Evolutionary conservation across 805 yeast species (phyloP), one percentile per base, ranked within the genome.

Genomic region (Candida peoriensis): DNA sequence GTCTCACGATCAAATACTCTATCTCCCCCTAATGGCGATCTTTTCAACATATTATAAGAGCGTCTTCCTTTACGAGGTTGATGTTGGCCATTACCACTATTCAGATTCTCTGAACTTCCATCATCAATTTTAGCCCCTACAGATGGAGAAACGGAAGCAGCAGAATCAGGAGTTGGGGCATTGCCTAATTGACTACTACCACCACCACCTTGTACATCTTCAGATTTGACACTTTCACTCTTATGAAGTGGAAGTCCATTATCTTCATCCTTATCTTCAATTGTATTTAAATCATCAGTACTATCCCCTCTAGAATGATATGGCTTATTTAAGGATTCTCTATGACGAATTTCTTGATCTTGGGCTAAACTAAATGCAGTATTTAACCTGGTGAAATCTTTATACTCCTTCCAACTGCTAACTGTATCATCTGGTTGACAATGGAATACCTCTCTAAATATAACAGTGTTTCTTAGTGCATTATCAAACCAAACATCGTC

Each of bases 351-450:
- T 31, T 54, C 60, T 27, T 47, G 53, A 18, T 57, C 58, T 36
- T 58, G 61, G 4, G 56, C 57, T 29, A 50, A 26, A 9, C 41
- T 37, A 52, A 86, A 86, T 0, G 82, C 87, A 14, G 70, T 64
- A 32, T 67, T 68, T 46, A 82, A 58, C 40, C 72, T 76, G 39
- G 77, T 70, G 54, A 68, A 82, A 19, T 72, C 77, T 55, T 85
- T 89, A 57, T 87, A 93, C 37, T 87, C 95, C 37, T 73, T 73
- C 99, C 99, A 93, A 0, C 88, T 73, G 17, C 69, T 69, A n/a
- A 90, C 97, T 6, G 76, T 68, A 55, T 90, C 87, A 58, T 93
- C 98, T 0, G 99, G 99, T 54, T 94, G 98, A 42, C 86, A 78
- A 44, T 89, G 89, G 70, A 93, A 93, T 2, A 93, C 84, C 57